Conservation (phyloP, 306 rosid genomes). For the Vachellia collinsii region DNA sequence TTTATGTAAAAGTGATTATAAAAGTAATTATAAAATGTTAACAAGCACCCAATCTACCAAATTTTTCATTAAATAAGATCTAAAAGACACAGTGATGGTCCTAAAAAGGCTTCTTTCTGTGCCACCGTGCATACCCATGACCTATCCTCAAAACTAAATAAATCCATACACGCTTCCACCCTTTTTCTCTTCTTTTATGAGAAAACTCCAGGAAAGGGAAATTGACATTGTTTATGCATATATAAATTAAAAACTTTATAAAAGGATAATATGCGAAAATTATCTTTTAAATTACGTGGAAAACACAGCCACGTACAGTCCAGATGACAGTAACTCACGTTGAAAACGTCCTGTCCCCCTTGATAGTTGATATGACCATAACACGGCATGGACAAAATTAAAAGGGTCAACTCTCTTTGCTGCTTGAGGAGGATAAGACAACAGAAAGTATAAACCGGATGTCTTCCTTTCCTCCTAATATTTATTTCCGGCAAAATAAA, state of each 20-base stretch:
- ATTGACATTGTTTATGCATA: no score
- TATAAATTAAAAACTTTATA: no score
- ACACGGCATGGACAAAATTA: background rate
- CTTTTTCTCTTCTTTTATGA: background rate
- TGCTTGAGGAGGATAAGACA: background rate
- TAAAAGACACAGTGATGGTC: no score
- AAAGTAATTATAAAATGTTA: no score
- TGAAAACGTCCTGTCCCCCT: background rate
- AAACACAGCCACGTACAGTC: background rate
- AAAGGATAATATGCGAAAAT: background rate
- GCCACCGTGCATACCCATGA: background rate
- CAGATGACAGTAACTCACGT: background rate
- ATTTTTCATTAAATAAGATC: no score
- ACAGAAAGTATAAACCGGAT: background rate
- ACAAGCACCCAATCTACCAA: no score
- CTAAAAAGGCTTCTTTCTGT: no score
- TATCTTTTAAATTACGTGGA: background rate
- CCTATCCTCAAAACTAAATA: background rate
- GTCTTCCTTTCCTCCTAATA: no score
- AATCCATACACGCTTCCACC: background rate
- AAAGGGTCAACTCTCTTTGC: background rate
- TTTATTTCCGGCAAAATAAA: no score
- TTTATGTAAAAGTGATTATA: no score
- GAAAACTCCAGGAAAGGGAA: background rate
- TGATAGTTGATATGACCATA: background rate